Conservation (phyloP, 2,329 filamentous ascomycete genomes). For the Diaporthe sp. region DNA sequence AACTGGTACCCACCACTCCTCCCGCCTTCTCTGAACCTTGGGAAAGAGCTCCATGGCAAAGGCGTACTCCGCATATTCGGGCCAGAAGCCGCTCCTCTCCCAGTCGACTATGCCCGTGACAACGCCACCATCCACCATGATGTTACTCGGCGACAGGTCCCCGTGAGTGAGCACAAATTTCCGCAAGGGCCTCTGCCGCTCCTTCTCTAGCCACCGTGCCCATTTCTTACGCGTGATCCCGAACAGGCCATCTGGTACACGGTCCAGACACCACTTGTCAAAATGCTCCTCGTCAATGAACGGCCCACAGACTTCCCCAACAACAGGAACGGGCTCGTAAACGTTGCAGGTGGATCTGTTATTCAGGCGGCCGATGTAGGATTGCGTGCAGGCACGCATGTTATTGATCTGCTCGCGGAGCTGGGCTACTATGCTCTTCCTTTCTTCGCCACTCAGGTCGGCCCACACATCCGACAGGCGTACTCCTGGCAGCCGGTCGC, state of each 20-base stretch:
- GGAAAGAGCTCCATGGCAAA: constrained; percentile 30
- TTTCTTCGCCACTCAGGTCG: not conserved
- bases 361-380: constrained; percentile 32
- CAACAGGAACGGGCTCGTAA: not conserved
- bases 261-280: constrained; percentile 33
- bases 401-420: constrained; percentile 29
- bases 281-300: constrained; percentile 32
- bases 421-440: constrained; percentile 23
- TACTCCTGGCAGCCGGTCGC: constrained; percentile 29
- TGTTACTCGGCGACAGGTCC: constrained; percentile 27
- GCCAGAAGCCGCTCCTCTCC: constrained; percentile 34
- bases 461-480: constrained; percentile 28
- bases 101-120: constrained; percentile 35
- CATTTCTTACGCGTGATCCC: not conserved
- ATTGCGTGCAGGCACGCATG: constrained; percentile 33
- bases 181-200: not conserved
- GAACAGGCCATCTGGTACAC: not conserved
- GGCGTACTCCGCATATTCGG: constrained; percentile 35
- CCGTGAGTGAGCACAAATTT: constrained; percentile 24
- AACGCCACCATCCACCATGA: constrained; percentile 21
- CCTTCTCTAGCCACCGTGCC: constrained; percentile 14
- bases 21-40: not conserved
- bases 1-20: constrained; percentile 34
- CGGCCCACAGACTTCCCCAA: constrained; percentile 11
- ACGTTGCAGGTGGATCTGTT: not conserved